Evolutionary conservation across 2,329 filamentous ascomycete genomes (phyloP).

Genomic region (Monascus ruber): DNA sequence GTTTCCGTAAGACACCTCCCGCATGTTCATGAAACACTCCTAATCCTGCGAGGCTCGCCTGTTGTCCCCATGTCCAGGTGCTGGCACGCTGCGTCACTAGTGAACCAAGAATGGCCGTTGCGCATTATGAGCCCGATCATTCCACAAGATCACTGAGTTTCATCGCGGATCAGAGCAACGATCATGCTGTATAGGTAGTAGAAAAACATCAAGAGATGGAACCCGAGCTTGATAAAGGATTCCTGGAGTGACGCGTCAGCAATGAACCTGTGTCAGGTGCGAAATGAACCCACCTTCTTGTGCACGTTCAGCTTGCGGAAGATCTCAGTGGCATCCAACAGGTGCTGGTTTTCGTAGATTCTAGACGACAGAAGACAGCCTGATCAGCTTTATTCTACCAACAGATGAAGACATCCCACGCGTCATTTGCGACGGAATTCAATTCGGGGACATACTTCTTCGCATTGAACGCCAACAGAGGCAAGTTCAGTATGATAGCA

Average conservation of each 20-base stretch:
- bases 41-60: not conserved
- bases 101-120: constrained; percentile 16
- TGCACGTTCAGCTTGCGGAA: constrained; percentile 98
- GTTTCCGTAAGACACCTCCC: not conserved
- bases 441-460: constrained; percentile 74
- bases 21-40: not conserved
- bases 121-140: constrained; percentile 30
- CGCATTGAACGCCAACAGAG: constrained; percentile 81
- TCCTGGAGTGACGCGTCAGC: constrained; percentile 47
- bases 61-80: constrained; percentile 8
- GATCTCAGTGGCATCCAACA: constrained; percentile 95
- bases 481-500: constrained; percentile 80
- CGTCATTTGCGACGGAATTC: not conserved
- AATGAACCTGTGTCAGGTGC: constrained; percentile 1
- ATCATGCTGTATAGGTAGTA: constrained; percentile 99
- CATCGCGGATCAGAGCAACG: constrained; percentile 90
- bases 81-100: constrained; percentile 2
- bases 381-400: not conserved
- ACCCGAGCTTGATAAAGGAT: constrained; percentile 97
- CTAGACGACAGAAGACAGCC: constrained; percentile 38
- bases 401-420: not conserved
- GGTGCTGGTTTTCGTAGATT: constrained; percentile 93
- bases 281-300: constrained; percentile 63
- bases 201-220: constrained; percentile 99
- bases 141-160: constrained; percentile 58